Evolutionary conservation across 495 filamentous ascomycete species (phyloP).

Genomic region (Trichocladium antarcticum): DNA sequence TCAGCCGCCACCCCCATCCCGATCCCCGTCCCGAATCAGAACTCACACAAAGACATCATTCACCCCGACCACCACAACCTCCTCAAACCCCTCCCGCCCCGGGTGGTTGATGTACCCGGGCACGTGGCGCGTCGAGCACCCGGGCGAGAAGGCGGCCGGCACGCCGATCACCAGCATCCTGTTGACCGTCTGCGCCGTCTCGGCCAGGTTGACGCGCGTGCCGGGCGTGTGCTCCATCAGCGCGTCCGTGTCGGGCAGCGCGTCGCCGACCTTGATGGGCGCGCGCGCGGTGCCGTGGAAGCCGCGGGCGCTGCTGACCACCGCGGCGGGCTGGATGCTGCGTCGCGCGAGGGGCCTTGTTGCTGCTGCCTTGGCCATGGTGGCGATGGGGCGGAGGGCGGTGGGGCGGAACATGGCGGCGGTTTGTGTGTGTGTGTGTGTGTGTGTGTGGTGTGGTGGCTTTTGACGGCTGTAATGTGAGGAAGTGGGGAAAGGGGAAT

Average conservation of each 20-base stretch:
- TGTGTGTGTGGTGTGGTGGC: too few relatives aligned
- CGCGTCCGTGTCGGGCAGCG: slow-evolving; percentile 48
- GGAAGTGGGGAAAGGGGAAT: too few relatives aligned
- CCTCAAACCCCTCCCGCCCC: slow-evolving; percentile 60
- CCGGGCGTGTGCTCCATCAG: slow-evolving; percentile 56
- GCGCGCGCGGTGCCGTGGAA: slow-evolving; percentile 46
- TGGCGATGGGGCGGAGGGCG: background rate
- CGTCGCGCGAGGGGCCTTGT: too few relatives aligned
- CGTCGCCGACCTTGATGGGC: slow-evolving; percentile 49
- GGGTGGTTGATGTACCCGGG: slow-evolving; percentile 72
- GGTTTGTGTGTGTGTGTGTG: too few relatives aligned
- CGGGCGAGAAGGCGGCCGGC: slow-evolving; percentile 76
- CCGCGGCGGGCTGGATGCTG: background rate
- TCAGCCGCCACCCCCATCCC: background rate
- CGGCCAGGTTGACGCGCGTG: slow-evolving; percentile 76
- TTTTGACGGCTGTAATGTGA: too few relatives aligned
- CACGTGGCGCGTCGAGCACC: slow-evolving; percentile 69
- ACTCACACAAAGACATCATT: slow-evolving; percentile 94
- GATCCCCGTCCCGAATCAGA: background rate
- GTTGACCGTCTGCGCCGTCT: slow-evolving; percentile 55
- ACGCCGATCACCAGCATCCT: slow-evolving; percentile 73
- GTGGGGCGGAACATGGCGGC: background rate
- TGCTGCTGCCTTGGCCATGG: background rate
- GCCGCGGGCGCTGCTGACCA: slow-evolving; percentile 7
- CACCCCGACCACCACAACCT: slow-evolving; percentile 78